Evolutionary conservation across 257 asterid genomes (phyloP), one percentile per base, ranked within the genome.

Genomic region (Primulina tabacum): DNA sequence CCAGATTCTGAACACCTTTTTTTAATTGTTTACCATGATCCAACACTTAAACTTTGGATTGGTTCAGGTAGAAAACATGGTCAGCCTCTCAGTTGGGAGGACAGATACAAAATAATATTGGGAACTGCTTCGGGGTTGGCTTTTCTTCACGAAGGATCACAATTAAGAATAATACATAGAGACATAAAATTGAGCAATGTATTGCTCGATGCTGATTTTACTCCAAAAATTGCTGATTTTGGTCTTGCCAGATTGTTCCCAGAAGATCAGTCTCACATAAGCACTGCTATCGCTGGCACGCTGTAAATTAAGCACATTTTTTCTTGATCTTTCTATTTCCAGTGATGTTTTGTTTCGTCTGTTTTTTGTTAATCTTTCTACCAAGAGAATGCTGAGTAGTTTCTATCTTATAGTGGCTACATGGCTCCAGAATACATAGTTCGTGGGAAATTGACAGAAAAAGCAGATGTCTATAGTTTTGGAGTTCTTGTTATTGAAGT

Each of bases 351-450:
- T 11, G 32, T 29, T 33, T 32, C 26, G 33, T 63, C 34, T 33
- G 52, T 63, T 18, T 63, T 18, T 4, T 9, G n/a, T 37, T 10
- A 20, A 53, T 11, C 18, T 43, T 40, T 2, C 16, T 37, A 8
- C 55, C 14, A 38, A 20, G 38, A 69, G n/a, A 38, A 43, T 8
- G 7, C 38, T 68, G 62, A 72, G 52, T 17, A 6, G 3, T 4
- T 58, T 52, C 30, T 26, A 64, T 58, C 55, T 33, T 63, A 56
- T 81, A 89, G 96, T 5, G 95, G 96, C 52, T 89, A 89, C 69
- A 87, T 87, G 90, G 96, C 96, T 20, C 96, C 96, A 3, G 96
- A 89, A 65, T 89, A 89, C 56, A 24, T 89, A 3, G 85, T 84
- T 60, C 89, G 78, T 24, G 95, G 96, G 1, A 81, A 76, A 77